Evolutionary conservation across 2,329 filamentous ascomycete genomes (phyloP).

Genomic region (Pyrenophora tritici-repentis): DNA sequence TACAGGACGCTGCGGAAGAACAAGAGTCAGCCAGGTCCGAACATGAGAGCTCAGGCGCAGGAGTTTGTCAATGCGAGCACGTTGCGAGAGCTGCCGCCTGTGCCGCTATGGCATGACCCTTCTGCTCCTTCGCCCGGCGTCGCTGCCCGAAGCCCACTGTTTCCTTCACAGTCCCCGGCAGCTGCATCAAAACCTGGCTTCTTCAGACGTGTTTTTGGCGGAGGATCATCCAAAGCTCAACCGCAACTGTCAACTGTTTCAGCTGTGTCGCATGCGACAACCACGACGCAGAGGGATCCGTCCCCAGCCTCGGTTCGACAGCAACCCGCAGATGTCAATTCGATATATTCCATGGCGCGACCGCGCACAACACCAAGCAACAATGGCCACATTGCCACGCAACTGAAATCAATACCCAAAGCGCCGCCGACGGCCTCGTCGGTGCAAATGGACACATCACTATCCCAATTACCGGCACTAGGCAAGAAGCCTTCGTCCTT

Average conservation of each 20-base stretch:
- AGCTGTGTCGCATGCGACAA: constrained; percentile 12
- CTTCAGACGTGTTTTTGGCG: constrained; percentile 87
- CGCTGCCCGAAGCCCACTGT: constrained; percentile 55
- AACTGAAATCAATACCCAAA: constrained; percentile 52
- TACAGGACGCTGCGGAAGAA: constrained; percentile 50
- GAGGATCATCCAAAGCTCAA: constrained; percentile 62
- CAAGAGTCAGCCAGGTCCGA: constrained; percentile 49
- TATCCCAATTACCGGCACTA: constrained; percentile 51
- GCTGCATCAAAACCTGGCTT: constrained; percentile 75
- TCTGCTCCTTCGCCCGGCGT: constrained; percentile 60
- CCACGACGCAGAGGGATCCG: constrained; percentile 21
- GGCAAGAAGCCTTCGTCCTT: constrained; percentile 95
- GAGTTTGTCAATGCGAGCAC: constrained; percentile 56
- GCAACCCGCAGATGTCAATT: constrained; percentile 34
- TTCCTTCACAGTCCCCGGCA: constrained; percentile 47
- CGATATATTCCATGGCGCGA: constrained; percentile 39
- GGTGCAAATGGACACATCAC: constrained; percentile 29
- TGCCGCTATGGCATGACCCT: constrained; percentile 54
- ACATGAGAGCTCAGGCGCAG: constrained; percentile 53
- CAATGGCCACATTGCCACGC: constrained; percentile 52
- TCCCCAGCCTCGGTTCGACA: constrained; percentile 25
- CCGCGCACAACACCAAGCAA: constrained; percentile 49
- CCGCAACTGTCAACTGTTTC: constrained; percentile 35
- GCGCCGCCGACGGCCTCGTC: constrained; percentile 33
- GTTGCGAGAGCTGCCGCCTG: constrained; percentile 49